These are phyloP conservation scores for Diaporthe sp. DNA, from an alignment of 2,329 filamentous ascomycete species.

Conservation along the genomic window DNA sequence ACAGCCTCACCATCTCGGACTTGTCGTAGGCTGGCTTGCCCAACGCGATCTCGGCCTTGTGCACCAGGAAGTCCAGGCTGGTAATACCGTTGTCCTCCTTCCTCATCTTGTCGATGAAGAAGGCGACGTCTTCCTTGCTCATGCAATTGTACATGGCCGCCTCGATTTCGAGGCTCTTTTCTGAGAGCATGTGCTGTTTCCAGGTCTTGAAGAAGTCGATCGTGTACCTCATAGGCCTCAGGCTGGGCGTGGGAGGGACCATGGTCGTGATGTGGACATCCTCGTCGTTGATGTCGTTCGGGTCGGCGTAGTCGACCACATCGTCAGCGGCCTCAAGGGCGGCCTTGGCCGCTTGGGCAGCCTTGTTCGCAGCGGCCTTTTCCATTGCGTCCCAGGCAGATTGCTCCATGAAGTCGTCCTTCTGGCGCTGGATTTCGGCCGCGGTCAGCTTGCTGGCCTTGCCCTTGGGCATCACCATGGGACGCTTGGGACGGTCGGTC, in stretches of 20 bases:
- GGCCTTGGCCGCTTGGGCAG: background rate
- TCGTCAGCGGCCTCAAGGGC: background rate
- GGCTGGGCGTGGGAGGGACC: background rate
- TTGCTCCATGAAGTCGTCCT: background rate
- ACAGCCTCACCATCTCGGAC: background rate
- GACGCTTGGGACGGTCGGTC: background rate
- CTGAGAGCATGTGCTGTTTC: background rate
- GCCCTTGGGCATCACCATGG: background rate
- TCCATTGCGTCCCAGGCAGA: background rate
- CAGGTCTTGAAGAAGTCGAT: background rate
- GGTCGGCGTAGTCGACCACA: slow-evolving; percentile 1
- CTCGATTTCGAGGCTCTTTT: fast-evolving
- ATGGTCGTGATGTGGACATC: background rate
- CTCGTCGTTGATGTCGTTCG: slow-evolving; percentile 2
- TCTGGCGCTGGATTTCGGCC: background rate
- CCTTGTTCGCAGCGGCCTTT: background rate
- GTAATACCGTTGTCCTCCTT: background rate
- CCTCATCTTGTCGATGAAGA: background rate
- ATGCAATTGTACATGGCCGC: background rate
- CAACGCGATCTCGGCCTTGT: too few species aligned
- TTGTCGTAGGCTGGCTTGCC: background rate
- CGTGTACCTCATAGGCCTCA: background rate
- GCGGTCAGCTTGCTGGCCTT: background rate
- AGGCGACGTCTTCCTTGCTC: too few species aligned
- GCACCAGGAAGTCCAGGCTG: background rate